Percentiles rank a stretch among this genome's conserved stretches.
Evolutionary conservation across 768 basidiomycete species (phyloP).

Genomic region (Daedaleopsis nitida): DNA sequence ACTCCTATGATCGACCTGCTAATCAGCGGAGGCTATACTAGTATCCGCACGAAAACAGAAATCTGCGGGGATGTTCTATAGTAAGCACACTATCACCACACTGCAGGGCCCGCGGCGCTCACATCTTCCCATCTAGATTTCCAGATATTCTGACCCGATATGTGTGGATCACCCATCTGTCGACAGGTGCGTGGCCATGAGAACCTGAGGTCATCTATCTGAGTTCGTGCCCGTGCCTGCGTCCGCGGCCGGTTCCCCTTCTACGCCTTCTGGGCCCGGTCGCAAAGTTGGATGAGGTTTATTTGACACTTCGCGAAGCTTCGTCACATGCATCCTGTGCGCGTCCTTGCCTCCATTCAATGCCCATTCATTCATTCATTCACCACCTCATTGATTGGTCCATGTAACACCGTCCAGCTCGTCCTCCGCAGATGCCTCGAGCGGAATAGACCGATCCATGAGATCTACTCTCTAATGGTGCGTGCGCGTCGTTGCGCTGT

Average conservation of each 20-base stretch:
- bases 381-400: background rate
- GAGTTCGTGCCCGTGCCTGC: background rate
- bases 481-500: background rate
- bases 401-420: background rate
- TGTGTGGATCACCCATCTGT: background rate
- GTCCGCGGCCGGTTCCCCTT: slow-evolving; percentile 2
- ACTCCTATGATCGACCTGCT: slow-evolving; percentile 11
- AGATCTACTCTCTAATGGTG: background rate
- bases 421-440: background rate
- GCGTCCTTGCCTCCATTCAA: background rate
- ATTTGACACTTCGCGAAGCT: slow-evolving; percentile 8
- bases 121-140: slow-evolving; percentile 14
- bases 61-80: background rate
- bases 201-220: background rate
- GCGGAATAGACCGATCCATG: background rate
- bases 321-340: slow-evolving; percentile 3
- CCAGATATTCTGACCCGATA: slow-evolving; percentile 8
- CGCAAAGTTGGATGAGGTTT: slow-evolving; percentile 2
- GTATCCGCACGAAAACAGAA: slow-evolving; percentile 10
- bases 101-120: slow-evolving; percentile 10
- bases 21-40: slow-evolving; percentile 13
- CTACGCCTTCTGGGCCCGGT: slow-evolving; percentile 12
- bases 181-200: background rate
- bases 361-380: background rate
- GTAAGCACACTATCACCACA: slow-evolving; percentile 7